Conservation (phyloP, 75 land plant species). For the Selaginella tamariscina region DNA sequence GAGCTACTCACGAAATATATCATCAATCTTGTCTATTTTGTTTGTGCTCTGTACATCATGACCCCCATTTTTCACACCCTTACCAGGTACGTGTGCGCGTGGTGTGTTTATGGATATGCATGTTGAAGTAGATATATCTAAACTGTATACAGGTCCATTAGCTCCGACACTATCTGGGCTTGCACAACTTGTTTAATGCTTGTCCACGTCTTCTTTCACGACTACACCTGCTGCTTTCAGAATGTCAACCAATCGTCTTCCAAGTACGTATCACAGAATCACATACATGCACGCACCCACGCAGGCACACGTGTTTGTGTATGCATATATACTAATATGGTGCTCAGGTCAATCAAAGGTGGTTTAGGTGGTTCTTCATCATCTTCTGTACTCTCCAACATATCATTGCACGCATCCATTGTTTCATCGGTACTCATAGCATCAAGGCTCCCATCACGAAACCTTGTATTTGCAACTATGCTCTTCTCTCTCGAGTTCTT, state of each 20-base stretch:
- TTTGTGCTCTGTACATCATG: constrained; percentile 60
- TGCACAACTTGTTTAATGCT: constrained; percentile 54
- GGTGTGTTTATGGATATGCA: no score
- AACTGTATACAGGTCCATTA: no score
- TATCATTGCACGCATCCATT: constrained; percentile 3
- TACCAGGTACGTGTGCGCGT: no score
- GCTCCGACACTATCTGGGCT: constrained; percentile 93
- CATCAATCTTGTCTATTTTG: constrained; percentile 55
- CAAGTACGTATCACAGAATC: no score
- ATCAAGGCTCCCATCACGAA: background rate
- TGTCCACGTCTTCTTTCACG: constrained; percentile 81
- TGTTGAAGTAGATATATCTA: no score
- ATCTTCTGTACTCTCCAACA: background rate
- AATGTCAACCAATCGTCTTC: background rate
- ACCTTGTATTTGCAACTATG: constrained; percentile 2
- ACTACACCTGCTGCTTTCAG: constrained; percentile 47
- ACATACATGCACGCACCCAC: no score
- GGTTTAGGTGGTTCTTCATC: no score
- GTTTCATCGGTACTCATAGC: background rate
- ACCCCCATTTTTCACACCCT: constrained; percentile 87
- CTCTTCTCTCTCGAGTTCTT: constrained; percentile 4
- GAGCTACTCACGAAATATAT: constrained; percentile 31
- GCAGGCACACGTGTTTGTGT: no score
- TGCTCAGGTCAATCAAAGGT: no score
- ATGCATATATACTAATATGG: no score